These are phyloP conservation scores for Stephanodiscus triporus DNA, from an alignment of 108 stramenopile species.

Conservation along the genomic window DNA sequence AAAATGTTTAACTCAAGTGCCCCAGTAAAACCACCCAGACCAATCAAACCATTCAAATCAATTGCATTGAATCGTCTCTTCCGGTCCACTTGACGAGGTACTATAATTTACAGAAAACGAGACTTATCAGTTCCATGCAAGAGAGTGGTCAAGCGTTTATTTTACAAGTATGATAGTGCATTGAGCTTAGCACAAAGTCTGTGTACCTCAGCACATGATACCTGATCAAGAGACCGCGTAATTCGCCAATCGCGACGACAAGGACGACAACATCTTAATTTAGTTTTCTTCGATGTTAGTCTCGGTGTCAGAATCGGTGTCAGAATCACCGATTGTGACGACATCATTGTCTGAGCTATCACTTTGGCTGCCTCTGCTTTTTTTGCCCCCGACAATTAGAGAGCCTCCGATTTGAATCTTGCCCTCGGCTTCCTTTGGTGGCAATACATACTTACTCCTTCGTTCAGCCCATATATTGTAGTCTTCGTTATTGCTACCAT, in stretches of 20 bases:
- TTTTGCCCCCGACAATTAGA: conserved; percentile 55
- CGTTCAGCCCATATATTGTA: conserved; percentile 60
- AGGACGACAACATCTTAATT: background rate
- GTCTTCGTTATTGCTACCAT: conserved; percentile 43
- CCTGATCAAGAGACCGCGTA: too few relatives aligned
- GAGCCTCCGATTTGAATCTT: conserved; percentile 80
- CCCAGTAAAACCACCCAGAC: too few relatives aligned
- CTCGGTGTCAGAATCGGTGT: conserved; percentile 57
- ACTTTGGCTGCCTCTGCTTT: conserved; percentile 27
- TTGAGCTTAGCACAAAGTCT: too few relatives aligned
- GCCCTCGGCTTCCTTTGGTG: conserved; percentile 74
- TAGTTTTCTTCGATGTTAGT: background rate
- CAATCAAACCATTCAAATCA: too few relatives aligned
- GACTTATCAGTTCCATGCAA: too few relatives aligned
- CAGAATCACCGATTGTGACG: conserved; percentile 79
- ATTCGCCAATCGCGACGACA: too few relatives aligned
- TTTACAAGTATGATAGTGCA: too few relatives aligned
- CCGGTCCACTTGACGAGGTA: too few relatives aligned
- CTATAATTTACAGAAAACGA: too few relatives aligned
- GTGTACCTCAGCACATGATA: background rate
- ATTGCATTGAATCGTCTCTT: too few relatives aligned
- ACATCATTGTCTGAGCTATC: conserved; percentile 56
- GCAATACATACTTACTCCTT: conserved; percentile 68
- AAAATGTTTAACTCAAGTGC: too few relatives aligned
- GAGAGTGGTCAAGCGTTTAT: too few relatives aligned